phyloP scores from a whole-genome alignment of 2,329 filamentous ascomycete genomes.

The Chaetomium sp. region DNA sequence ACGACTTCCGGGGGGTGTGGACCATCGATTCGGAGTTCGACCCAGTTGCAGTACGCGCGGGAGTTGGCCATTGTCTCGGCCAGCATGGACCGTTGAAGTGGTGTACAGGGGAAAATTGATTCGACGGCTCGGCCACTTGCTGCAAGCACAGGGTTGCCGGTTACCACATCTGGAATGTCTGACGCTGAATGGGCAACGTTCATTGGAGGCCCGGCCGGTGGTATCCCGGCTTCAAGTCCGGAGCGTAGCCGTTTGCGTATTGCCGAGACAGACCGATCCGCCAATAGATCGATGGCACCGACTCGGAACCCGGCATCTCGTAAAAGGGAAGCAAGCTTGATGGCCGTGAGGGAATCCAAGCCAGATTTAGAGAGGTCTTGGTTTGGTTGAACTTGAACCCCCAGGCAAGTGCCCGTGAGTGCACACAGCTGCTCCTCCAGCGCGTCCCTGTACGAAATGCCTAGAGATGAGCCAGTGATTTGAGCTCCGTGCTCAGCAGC shows the following conservation, averaged over 20 bases:
- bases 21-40: conserved; percentile 54
- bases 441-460: conserved; percentile 24
- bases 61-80: conserved; percentile 58
- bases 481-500: conserved; percentile 43
- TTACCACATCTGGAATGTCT: neutral
- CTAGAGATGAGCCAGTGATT: neutral
- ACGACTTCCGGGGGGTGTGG: conserved; percentile 35
- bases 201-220: neutral
- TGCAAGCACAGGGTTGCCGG: conserved; percentile 8
- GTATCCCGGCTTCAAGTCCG: neutral
- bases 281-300: conserved; percentile 56
- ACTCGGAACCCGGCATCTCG: conserved; percentile 49
- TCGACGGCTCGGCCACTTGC: conserved; percentile 37
- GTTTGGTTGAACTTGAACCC: conserved; percentile 22
- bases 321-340: conserved; percentile 55
- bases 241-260: conserved; percentile 19
- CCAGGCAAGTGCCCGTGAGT: conserved; percentile 26
- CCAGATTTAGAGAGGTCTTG: conserved; percentile 30
- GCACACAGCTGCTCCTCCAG: conserved; percentile 32
- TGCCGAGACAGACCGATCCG: conserved; percentile 38
- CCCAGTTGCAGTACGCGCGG: conserved; percentile 69
- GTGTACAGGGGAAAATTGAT: conserved; percentile 54
- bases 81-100: conserved; percentile 74
- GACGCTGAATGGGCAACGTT: neutral
- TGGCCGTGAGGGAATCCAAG: conserved; percentile 37